Percentiles rank a stretch among this genome's conserved stretches.
These are phyloP conservation scores for Helotiales sp. DNA, from an alignment of 2,329 filamentous ascomycete species.

Conservation along the genomic window DNA sequence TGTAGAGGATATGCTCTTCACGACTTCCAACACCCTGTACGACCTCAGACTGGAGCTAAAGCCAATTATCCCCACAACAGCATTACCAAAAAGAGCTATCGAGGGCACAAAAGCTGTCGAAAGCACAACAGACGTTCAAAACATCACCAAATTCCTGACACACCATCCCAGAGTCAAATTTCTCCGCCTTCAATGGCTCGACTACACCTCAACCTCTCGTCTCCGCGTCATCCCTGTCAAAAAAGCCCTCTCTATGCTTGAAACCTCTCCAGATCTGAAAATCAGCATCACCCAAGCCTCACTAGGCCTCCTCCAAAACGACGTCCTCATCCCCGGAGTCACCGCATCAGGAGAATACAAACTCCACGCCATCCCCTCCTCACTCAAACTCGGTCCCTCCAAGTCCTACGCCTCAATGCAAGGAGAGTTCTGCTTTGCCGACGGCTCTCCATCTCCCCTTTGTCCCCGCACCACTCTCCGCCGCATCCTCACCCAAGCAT, in stretches of 20 bases:
- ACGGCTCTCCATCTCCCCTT: slow-evolving; percentile 48
- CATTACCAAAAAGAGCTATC: background rate
- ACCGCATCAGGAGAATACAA: slow-evolving; percentile 64
- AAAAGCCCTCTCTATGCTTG: slow-evolving; percentile 48
- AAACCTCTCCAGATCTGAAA: slow-evolving; percentile 38
- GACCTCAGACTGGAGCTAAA: slow-evolving; percentile 51
- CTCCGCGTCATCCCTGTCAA: slow-evolving; percentile 67
- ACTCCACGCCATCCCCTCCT: slow-evolving; percentile 65
- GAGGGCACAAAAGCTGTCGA: background rate
- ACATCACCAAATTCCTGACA: slow-evolving; percentile 44
- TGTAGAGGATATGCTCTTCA: slow-evolving; percentile 69
- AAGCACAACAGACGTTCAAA: slow-evolving; percentile 29
- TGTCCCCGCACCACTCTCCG: slow-evolving; percentile 69
- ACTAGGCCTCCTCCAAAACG: slow-evolving; percentile 68
- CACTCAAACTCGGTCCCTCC: slow-evolving; percentile 58
- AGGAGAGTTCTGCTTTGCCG: slow-evolving; percentile 61
- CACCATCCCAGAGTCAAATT: slow-evolving; percentile 58
- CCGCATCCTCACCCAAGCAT: slow-evolving; percentile 51
- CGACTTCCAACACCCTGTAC: slow-evolving; percentile 77
- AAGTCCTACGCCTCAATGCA: slow-evolving; percentile 65
- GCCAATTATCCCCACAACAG: slow-evolving; percentile 24
- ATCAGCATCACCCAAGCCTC: slow-evolving; percentile 65
- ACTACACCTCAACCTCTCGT: slow-evolving; percentile 71
- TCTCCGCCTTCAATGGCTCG: slow-evolving; percentile 74
- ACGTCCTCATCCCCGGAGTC: slow-evolving; percentile 54